Base-by-base conservation (phyloP, 1,284 basidiomycete genomes). In the Marasmius sp. region DNA sequence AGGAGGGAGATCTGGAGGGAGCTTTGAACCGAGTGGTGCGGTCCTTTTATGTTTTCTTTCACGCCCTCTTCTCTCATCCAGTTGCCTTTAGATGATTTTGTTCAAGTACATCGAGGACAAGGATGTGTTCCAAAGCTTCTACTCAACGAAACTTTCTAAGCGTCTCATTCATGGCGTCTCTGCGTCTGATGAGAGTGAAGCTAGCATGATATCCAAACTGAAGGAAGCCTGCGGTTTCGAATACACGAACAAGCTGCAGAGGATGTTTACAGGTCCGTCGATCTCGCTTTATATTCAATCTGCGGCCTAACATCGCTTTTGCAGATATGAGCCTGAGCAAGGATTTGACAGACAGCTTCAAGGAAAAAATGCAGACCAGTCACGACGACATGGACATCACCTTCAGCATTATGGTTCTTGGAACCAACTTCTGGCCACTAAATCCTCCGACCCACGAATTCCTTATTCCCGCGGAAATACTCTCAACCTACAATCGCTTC, bases 61-160 rank as follows among this genome's bases (percentile, higher is more conserved):
- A 36, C 16, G 36, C 57, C 37, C 14, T 61, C 34, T 66, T 58
- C 41, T 34, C 34, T 37, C 62, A 6, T 60, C 63, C 27, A 64
- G 14, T 8, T 37, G 18, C 43, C 55, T 14, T n/a, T 64, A 97
- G 95, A 98, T 98, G 97, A 84, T 96, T 50, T 82, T 99, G 57
- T 99, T 99, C 91, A 98, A 98, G 77, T 99, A 98, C 75, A 91
- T 99, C 68, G 95, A 98, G 75, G 97, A 99, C 81, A 98, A 98
- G 82, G 97, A 99, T 71, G 95, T 99, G 11, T 99, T 99, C 89
- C 97, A 98, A 74, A 95, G 94, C 51, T 99, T 98, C 84, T 99
- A 99, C 81, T 93, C 93, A 50, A 98, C 95, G 69, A 97, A 97
- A 79, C 82, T 99, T 20, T 96, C 95, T 51, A 94, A 94, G 72